These are phyloP conservation scores for Santalum album DNA, from an alignment of 164 flowering plant genomes.

Conservation along the genomic window DNA sequence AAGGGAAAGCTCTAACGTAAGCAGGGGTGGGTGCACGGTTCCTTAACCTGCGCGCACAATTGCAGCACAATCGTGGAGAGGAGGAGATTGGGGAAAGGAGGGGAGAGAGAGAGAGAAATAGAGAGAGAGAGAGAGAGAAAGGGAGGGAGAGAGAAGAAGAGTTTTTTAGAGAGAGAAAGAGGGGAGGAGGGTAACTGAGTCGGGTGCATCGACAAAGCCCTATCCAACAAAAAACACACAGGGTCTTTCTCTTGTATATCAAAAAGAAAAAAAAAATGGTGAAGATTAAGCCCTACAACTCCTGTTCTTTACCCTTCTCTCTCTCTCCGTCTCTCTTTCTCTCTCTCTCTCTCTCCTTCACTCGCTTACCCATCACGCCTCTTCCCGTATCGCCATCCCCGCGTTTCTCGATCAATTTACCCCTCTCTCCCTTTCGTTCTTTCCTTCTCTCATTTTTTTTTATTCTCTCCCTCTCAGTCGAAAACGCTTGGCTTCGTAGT, in stretches of 20 bases:
- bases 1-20: too few relatives aligned
- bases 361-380: too few relatives aligned
- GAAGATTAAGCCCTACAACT: slow-evolving; percentile 16
- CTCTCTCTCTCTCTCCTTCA: not conserved
- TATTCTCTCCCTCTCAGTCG: too few relatives aligned
- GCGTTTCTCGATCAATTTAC: too few relatives aligned
- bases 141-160: slow-evolving; percentile 9
- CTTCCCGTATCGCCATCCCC: too few relatives aligned
- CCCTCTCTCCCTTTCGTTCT: too few relatives aligned
- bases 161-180: slow-evolving; percentile 7
- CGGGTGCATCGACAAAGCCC: slow-evolving; percentile 13
- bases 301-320: not conserved
- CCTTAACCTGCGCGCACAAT: slow-evolving; percentile 25
- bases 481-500: not conserved
- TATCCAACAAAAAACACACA: slow-evolving; percentile 8
- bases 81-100: slow-evolving; percentile 8
- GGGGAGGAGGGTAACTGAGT: not conserved
- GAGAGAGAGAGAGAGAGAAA: slow-evolving; percentile 5
- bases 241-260: slow-evolving; percentile 11
- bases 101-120: too few relatives aligned
- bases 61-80: slow-evolving; percentile 23
- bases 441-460: too few relatives aligned
- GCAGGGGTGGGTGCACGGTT: slow-evolving; percentile 9
- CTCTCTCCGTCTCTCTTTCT: not conserved
- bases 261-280: slow-evolving; percentile 36